Conservation (phyloP, 495 filamentous ascomycete species). For the Neurospora terricola region DNA sequence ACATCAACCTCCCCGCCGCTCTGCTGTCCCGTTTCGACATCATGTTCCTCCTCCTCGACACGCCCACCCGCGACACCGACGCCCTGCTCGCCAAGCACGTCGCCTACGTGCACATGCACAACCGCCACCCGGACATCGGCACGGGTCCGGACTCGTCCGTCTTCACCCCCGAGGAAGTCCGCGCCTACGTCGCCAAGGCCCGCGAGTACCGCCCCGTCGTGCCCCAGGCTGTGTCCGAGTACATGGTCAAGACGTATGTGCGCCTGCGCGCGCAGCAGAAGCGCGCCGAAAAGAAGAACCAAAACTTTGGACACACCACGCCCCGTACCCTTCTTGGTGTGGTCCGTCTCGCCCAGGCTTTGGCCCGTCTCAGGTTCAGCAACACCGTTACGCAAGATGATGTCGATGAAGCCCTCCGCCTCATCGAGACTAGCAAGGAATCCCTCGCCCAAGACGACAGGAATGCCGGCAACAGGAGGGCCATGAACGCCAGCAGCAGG, state of each 20-base stretch:
- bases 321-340: conserved; percentile 89
- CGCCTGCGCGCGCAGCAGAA: conserved; percentile 81
- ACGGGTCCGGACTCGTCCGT: conserved; percentile 44
- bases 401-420: conserved; percentile 85
- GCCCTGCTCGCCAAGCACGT: conserved; percentile 94
- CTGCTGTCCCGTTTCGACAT: conserved; percentile 94
- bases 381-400: conserved; percentile 78
- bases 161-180: conserved; percentile 84
- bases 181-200: conserved; percentile 89
- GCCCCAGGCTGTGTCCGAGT: conserved; percentile 75
- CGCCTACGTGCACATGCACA: conserved; percentile 95
- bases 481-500: conserved; percentile 74
- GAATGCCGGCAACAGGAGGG: conserved; percentile 40
- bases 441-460: conserved; percentile 62
- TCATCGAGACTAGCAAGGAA: conserved; percentile 87
- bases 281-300: conserved; percentile 74
- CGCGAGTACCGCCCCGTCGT: conserved; percentile 80
- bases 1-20: conserved; percentile 95
- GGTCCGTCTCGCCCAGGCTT: conserved; percentile 83
- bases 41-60: conserved; percentile 93
- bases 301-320: conserved; percentile 86
- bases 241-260: conserved; percentile 94
- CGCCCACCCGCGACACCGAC: conserved; percentile 75
- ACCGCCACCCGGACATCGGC: conserved; percentile 72
- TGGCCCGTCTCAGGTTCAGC: conserved; percentile 87